phyloP scores from a whole-genome alignment of 441 rosid genomes.

The Omphalea diandra region DNA sequence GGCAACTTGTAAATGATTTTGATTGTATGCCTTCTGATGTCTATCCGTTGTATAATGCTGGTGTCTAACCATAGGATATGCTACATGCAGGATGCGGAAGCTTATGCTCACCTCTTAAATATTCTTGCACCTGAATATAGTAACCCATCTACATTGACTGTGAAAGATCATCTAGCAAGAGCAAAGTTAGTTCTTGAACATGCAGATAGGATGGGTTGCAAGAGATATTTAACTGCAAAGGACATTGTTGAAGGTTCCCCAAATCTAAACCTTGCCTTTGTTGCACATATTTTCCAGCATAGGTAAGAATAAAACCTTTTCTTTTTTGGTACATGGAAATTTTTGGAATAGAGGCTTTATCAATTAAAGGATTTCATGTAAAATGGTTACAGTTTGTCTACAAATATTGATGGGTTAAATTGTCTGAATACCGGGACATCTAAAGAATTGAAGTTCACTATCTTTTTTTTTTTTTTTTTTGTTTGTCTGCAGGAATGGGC shows the following conservation, averaged over 20 bases:
- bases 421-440: neutral
- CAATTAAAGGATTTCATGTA: constrained; percentile 5
- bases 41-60: neutral
- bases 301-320: constrained; percentile 47
- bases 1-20: constrained; percentile 4
- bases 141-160: constrained; percentile 50
- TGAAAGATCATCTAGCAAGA: constrained; percentile 56
- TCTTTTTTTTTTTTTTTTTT: no score
- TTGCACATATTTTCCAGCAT: constrained; percentile 95
- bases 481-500: constrained; percentile 35
- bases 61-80: constrained; percentile 20
- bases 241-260: constrained; percentile 97
- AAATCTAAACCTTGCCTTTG: constrained; percentile 98
- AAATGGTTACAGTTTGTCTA: neutral
- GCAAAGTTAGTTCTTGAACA: constrained; percentile 92
- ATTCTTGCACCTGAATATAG: constrained; percentile 88
- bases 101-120: constrained; percentile 86
- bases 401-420: neutral
- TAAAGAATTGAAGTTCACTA: constrained; percentile 17
- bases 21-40: neutral
- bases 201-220: constrained; percentile 95
- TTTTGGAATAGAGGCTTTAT: no score
- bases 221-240: constrained; percentile 84
- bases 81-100: constrained; percentile 86
- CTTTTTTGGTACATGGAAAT: neutral